These are phyloP conservation scores for Silybum marianum DNA, from an alignment of 129 eudicot genomes.

Conservation along the genomic window DNA sequence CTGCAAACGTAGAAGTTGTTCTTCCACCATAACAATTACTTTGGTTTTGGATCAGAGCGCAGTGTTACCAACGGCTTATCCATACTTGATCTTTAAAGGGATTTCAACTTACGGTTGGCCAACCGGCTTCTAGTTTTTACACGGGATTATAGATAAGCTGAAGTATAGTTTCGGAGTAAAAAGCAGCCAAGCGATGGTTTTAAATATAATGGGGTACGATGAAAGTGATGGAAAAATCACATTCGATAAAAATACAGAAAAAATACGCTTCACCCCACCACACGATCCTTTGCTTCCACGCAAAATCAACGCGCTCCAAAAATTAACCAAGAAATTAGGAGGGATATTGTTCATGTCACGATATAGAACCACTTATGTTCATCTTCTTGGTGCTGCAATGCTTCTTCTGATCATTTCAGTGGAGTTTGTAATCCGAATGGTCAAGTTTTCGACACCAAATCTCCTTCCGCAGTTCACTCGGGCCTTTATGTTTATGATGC, in stretches of 20 bases:
- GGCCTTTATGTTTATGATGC: slow-evolving; percentile 60
- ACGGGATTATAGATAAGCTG: slow-evolving; percentile 30
- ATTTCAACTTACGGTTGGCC: slow-evolving; percentile 45
- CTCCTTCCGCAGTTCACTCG: slow-evolving; percentile 24
- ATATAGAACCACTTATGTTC: slow-evolving; percentile 51
- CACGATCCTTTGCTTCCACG: slow-evolving; percentile 39
- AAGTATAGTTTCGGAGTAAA: slow-evolving; percentile 25
- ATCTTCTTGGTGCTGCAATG: slow-evolving; percentile 58
- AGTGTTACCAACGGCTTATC: slow-evolving; percentile 42
- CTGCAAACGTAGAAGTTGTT: neutral
- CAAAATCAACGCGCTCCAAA: slow-evolving; percentile 41
- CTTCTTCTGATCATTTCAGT: slow-evolving; percentile 36
- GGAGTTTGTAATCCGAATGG: slow-evolving; percentile 38
- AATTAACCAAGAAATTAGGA: slow-evolving; percentile 45
- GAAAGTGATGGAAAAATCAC: slow-evolving; percentile 43
- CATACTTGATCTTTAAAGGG: slow-evolving; percentile 38
- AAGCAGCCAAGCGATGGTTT: slow-evolving; percentile 31
- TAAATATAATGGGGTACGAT: slow-evolving; percentile 50
- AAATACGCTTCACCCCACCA: slow-evolving; percentile 36
- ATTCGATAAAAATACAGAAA: slow-evolving; percentile 30
- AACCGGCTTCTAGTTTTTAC: slow-evolving; percentile 33
- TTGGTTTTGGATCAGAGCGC: slow-evolving; percentile 36
- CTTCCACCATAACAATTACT: neutral
- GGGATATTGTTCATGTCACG: slow-evolving; percentile 51
- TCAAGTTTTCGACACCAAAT: slow-evolving; percentile 36